phyloP scores from a whole-genome alignment of 345 rosid species.

The Aegle marmelos region DNA sequence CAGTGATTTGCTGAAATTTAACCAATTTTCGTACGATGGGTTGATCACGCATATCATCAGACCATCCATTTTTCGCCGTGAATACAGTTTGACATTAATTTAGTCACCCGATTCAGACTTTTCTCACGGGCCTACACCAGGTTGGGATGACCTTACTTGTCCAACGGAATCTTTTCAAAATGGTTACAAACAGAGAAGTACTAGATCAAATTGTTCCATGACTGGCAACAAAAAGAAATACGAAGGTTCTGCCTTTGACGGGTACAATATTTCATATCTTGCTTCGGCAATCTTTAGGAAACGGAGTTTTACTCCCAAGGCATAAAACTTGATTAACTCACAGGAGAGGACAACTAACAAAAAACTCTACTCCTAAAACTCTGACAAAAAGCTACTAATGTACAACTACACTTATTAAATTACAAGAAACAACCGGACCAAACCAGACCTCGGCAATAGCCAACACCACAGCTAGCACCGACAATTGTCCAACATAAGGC shows the following conservation, averaged over 20 bases:
- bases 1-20: background rate
- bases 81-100: too few species aligned
- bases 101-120: too few species aligned
- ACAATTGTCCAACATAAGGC: background rate
- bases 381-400: slow-evolving; percentile 3
- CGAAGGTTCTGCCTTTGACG: background rate
- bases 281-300: background rate
- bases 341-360: background rate
- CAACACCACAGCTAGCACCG: background rate
- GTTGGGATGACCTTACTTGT: too few species aligned
- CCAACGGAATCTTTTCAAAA: too few species aligned
- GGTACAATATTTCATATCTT: background rate
- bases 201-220: too few species aligned
- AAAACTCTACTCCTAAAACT: background rate
- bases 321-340: background rate
- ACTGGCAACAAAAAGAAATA: too few species aligned
- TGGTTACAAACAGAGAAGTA: too few species aligned
- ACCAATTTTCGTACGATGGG: background rate
- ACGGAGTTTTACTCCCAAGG: background rate
- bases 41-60: too few species aligned
- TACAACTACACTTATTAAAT: slow-evolving; percentile 5
- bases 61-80: too few species aligned
- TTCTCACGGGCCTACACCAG: too few species aligned
- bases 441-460: background rate
- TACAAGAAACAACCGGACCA: background rate